phyloP scores from a whole-genome alignment of 345 rosid species.

The Citrus inodora region DNA sequence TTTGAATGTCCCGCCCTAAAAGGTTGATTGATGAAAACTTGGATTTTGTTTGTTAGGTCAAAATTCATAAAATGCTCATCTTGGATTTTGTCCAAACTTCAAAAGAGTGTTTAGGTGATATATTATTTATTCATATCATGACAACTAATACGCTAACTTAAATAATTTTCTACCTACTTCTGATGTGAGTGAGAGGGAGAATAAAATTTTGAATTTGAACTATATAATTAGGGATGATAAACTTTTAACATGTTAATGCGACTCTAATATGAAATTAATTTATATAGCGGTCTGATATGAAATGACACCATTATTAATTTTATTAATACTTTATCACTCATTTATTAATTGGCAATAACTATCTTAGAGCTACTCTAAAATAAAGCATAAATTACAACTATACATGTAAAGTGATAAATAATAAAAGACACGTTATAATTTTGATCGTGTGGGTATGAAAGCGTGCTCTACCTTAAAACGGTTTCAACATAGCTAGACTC shows the following conservation, averaged over 20 bases:
- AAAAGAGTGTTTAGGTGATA: not conserved
- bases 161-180: not conserved
- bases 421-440: too few relatives aligned
- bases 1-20: too few relatives aligned
- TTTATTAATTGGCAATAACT: too few relatives aligned
- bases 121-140: too few relatives aligned
- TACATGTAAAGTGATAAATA: too few relatives aligned
- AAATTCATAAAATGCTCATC: not conserved
- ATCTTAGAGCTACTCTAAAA: too few relatives aligned
- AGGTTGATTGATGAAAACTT: not conserved
- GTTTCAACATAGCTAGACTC: too few relatives aligned
- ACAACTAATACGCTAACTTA: not conserved
- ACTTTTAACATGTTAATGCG: not conserved
- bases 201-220: not conserved
- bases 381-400: too few relatives aligned
- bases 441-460: too few relatives aligned
- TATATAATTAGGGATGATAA: not conserved
- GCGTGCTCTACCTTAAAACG: rapidly evolving
- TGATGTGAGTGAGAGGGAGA: not conserved
- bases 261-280: too few relatives aligned
- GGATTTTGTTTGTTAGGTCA: not conserved
- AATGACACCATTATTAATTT: not conserved
- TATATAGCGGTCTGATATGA: too few relatives aligned
- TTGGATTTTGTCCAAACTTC: not conserved
- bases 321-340: not conserved